Percentiles rank a stretch among this genome's conserved stretches.
Conservation (phyloP, 2,329 filamentous ascomycete species). For the Ophiostoma sp. region DNA sequence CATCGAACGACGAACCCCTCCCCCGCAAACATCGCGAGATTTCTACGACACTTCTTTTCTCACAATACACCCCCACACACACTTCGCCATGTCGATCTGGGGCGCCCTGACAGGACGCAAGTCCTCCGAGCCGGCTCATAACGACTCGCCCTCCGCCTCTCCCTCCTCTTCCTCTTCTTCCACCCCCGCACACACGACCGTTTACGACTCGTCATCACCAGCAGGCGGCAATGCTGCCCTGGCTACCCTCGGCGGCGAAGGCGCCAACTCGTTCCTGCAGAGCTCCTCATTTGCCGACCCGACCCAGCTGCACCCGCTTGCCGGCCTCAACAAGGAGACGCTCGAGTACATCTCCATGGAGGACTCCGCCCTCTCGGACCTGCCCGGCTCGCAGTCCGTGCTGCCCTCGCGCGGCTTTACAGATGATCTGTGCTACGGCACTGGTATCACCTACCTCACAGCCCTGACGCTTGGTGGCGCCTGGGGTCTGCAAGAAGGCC, state of each 20-base stretch:
- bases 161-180: constrained; percentile 50
- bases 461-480: constrained; percentile 81
- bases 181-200: constrained; percentile 35
- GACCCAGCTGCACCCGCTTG: constrained; percentile 85
- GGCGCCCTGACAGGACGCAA: constrained; percentile 62
- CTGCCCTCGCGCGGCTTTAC: constrained; percentile 96
- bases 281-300: constrained; percentile 79
- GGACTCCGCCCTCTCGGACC: constrained; percentile 82
- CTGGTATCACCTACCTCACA: constrained; percentile 89
- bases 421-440: constrained; percentile 97
- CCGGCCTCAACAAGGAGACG: constrained; percentile 86
- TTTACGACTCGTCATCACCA: constrained; percentile 64
- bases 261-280: constrained; percentile 83
- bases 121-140: constrained; percentile 39
- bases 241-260: constrained; percentile 54
- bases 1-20: constrained; percentile 13
- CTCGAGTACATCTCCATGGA: constrained; percentile 95
- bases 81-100: constrained; percentile 55
- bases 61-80: neutral
- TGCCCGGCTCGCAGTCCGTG: constrained; percentile 82
- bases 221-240: constrained; percentile 1
- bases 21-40: constrained; percentile 10
- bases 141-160: constrained; percentile 38
- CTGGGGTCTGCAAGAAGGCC: constrained; percentile 89
- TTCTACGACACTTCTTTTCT: neutral